Evolutionary conservation across 164 flowering plant genomes (phyloP).

Genomic region (Berberis vulgaris): DNA sequence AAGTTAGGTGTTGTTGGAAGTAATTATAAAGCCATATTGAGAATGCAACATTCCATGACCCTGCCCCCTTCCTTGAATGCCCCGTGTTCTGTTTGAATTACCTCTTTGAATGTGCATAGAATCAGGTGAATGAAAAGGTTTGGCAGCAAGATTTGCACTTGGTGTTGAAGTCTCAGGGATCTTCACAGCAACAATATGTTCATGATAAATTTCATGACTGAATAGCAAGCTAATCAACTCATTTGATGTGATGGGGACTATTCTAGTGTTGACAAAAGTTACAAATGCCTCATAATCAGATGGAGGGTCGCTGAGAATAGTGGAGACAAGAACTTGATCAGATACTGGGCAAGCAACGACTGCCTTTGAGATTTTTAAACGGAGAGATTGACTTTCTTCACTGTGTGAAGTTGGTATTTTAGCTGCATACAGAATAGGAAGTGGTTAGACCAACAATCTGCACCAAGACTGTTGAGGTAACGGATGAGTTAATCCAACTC

Average conservation of each 20-base stretch:
- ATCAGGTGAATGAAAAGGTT: too few species aligned
- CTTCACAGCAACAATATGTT: constrained; percentile 28
- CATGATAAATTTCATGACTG: neutral
- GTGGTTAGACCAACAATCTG: neutral
- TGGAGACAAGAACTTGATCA: neutral
- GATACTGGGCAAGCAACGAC: neutral
- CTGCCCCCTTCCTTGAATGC: too few species aligned
- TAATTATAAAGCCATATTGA: too few species aligned
- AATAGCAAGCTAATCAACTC: neutral
- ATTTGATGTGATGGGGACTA: neutral
- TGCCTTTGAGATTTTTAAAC: neutral
- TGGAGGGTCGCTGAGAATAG: neutral
- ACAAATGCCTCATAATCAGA: neutral
- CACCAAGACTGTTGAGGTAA: neutral
- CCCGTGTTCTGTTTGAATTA: too few species aligned
- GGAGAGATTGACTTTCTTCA: neutral
- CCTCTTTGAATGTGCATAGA: too few species aligned
- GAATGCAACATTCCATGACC: too few species aligned
- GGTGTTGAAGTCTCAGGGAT: constrained; percentile 11
- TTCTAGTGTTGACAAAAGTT: neutral
- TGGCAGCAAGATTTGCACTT: neutral
- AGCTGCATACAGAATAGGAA: neutral
- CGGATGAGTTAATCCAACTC: neutral
- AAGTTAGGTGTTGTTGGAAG: neutral
- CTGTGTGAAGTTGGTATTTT: neutral